Base-by-base conservation (phyloP, 371 early-diverging fungal genomes). In the Actinomortierella ambigua region DNA sequence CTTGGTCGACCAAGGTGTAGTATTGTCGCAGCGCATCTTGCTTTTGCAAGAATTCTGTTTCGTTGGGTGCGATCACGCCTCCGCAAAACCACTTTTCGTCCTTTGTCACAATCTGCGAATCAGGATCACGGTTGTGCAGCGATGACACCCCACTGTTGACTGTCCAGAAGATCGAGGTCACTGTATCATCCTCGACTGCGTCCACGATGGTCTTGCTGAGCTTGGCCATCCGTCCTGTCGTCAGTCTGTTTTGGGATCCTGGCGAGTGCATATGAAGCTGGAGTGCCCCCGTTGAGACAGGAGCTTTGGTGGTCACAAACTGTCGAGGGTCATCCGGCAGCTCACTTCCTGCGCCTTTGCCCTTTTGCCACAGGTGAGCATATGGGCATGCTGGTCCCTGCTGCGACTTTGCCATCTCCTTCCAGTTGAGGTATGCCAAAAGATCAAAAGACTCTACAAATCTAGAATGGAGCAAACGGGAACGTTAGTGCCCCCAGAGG, bases 351-450 rank as follows among this genome's bases (percentile, higher is more conserved):
- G 65, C 39, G 55, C 80, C 77, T 65, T 69, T 78, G 23, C 73
- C 69, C 55, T 83, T 76, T 61, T 83, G 79, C 86, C 86, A 86
- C 17, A 81, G 65, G 51, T 83, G 82, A 15, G 86, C 86, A 77
- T 76, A 86, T n/a, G 86, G 86, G 60, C 86, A 86, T 0, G 71
- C 80, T 9, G 84, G 77, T 43, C 71, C 73, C 14, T 68, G 57
- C 13, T 68, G 59, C 41, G 78, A 62, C 22, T 83, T 69, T 24
- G 79, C 77, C 42, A 78, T 68, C 3, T 78, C 57, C 39, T 79
- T 79, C 83, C 82, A 83, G 28, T 39, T 29, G 17, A 83, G 51
- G 47, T 82, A 86, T 26, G 66, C 82, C 0, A 44, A 56, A 34
- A 86, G 50, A 55, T 84, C 77, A n/a, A 84, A 65, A 24, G 66